phyloP scores from a whole-genome alignment of 257 asterid genomes.

The Lycium barbarum region DNA sequence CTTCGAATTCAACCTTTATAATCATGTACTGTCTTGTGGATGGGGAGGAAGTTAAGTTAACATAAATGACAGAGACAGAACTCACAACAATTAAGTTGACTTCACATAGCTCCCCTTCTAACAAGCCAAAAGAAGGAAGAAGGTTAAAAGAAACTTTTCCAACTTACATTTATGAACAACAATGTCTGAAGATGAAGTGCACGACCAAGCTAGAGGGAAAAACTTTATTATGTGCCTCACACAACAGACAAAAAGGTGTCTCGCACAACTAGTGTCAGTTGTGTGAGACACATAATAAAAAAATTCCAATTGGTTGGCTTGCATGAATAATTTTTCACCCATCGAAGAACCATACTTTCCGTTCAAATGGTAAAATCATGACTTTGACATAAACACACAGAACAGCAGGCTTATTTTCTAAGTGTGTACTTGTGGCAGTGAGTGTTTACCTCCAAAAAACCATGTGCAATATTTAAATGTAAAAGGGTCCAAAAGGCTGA shows the following conservation, averaged over 20 bases:
- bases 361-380: background rate
- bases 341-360: background rate
- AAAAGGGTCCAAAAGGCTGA: background rate
- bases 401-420: background rate
- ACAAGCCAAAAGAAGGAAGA: slow-evolving; percentile 11
- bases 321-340: background rate
- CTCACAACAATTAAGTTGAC: slow-evolving; percentile 19
- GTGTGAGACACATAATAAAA: too few species aligned
- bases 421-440: background rate
- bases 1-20: background rate
- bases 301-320: background rate
- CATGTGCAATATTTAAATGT: background rate
- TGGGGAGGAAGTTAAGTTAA: background rate
- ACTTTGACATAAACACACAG: slow-evolving; percentile 25
- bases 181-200: background rate
- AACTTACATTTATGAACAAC: slow-evolving; percentile 14
- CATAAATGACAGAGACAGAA: background rate
- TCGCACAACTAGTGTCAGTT: too few species aligned
- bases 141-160: slow-evolving; percentile 3
- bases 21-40: background rate
- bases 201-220: slow-evolving; percentile 5
- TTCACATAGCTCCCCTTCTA: background rate
- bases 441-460: background rate
- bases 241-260: too few species aligned
- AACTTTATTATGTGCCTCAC: too few species aligned